Evolutionary conservation across 2,329 filamentous ascomycete genomes (phyloP).

Genomic region (Verticillium zaregamsianum): DNA sequence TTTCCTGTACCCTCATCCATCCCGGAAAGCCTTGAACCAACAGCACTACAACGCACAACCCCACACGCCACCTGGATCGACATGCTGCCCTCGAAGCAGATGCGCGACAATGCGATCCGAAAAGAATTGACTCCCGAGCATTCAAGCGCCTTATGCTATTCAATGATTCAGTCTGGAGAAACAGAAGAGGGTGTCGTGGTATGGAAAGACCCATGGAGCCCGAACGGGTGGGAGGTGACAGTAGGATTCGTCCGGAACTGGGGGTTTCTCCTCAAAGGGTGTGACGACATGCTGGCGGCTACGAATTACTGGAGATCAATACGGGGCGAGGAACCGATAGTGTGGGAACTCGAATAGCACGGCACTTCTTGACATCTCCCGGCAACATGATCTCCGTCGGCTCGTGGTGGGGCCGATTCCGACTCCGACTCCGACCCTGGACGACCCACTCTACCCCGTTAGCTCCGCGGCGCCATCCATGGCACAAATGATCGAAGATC

Average conservation of each 20-base stretch:
- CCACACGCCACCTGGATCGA: not conserved
- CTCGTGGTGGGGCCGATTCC: too few relatives aligned
- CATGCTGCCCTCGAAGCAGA: not conserved
- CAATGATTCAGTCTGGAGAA: not conserved
- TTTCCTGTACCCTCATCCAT: too few relatives aligned
- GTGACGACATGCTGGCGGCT: constrained; percentile 26
- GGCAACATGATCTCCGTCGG: too few relatives aligned
- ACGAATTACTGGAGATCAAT: constrained; percentile 34
- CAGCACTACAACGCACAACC: not conserved
- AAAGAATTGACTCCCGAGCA: not conserved
- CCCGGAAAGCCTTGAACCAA: not conserved
- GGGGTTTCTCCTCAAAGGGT: constrained; percentile 32
- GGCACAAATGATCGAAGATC: too few relatives aligned
- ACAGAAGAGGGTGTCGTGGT: constrained; percentile 16
- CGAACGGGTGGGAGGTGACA: constrained; percentile 36
- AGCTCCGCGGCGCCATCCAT: too few relatives aligned
- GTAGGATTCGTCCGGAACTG: constrained; percentile 32
- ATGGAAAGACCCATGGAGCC: constrained; percentile 35
- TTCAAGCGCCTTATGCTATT: not conserved
- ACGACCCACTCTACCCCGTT: too few relatives aligned
- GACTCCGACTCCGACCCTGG: too few relatives aligned
- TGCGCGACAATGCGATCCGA: not conserved
- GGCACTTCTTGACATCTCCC: too few relatives aligned
- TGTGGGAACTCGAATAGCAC: constrained; percentile 2
- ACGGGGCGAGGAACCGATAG: constrained; percentile 18